These are phyloP conservation scores for Fusarium floridanum DNA, from an alignment of 2,329 filamentous ascomycete species.

Conservation along the genomic window DNA sequence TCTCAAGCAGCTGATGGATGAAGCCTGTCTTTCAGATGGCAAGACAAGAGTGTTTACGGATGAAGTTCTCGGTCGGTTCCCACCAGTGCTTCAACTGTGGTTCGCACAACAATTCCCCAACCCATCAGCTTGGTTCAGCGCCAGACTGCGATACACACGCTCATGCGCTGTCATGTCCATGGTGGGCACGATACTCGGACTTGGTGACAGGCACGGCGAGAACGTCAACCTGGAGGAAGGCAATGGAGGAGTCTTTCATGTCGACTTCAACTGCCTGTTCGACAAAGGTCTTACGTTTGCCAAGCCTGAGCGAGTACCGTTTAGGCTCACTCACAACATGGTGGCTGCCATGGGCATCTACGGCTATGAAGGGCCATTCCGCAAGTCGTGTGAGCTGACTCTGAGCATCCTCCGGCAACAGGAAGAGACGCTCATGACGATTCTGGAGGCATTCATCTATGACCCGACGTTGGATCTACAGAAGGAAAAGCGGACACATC, in stretches of 20 bases:
- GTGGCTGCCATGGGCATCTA: slow-evolving; percentile 96
- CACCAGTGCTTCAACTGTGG: slow-evolving; percentile 90
- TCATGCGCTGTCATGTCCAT: slow-evolving; percentile 99
- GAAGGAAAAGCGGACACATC: slow-evolving; percentile 67
- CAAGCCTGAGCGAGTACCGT: slow-evolving; percentile 94
- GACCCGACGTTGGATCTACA: slow-evolving; percentile 96
- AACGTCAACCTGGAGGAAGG: slow-evolving; percentile 96
- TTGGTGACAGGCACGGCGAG: slow-evolving; percentile 96
- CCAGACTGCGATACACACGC: slow-evolving; percentile 88
- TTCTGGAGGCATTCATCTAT: slow-evolving; percentile 96
- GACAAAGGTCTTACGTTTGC: slow-evolving; percentile 97
- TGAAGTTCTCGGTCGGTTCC: slow-evolving; percentile 74
- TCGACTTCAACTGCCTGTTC: slow-evolving; percentile 99
- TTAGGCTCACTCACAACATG: slow-evolving; percentile 99
- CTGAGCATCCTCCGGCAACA: slow-evolving; percentile 87
- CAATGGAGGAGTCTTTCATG: slow-evolving; percentile 94
- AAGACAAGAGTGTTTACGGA: slow-evolving; percentile 81
- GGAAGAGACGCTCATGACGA: slow-evolving; percentile 96
- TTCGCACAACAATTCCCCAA: slow-evolving; percentile 96
- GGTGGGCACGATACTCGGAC: slow-evolving; percentile 91
- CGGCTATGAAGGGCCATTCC: slow-evolving; percentile 92
- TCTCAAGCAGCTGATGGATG: slow-evolving; percentile 74
- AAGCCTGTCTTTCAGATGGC: slow-evolving; percentile 65
- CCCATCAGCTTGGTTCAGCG: slow-evolving; percentile 91
- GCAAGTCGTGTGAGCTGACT: slow-evolving; percentile 90